Evolutionary conservation across 148 eudicot genomes (phyloP).

Genomic region (Silene uniflora): DNA sequence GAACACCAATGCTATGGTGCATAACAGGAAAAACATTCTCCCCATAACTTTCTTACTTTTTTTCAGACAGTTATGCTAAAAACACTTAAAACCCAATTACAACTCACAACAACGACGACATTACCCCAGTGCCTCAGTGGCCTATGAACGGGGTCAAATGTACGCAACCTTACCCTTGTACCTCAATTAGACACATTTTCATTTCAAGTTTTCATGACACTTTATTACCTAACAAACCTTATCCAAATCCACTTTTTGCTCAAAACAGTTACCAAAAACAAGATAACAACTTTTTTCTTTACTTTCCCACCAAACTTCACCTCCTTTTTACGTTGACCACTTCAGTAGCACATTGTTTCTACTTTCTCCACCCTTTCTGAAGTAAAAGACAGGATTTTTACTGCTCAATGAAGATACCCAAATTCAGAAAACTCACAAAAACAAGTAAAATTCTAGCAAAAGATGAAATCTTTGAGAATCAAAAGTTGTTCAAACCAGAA

Average conservation of each 20-base stretch:
- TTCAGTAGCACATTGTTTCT: background rate
- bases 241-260: background rate
- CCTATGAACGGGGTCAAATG: no score
- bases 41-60: constrained; percentile 29
- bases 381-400: constrained; percentile 20
- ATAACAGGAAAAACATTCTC: constrained; percentile 21
- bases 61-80: background rate
- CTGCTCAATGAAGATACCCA: constrained; percentile 20
- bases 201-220: constrained; percentile 3
- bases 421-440: constrained; percentile 15
- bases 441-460: constrained; percentile 19
- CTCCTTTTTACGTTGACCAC: no score
- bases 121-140: no score
- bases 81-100: background rate
- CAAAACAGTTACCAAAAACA: constrained; percentile 20
- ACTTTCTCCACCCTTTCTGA: background rate
- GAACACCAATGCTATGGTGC: constrained; percentile 46
- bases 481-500: constrained; percentile 22
- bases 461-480: constrained; percentile 13
- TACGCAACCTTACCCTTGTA: background rate
- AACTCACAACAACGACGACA: constrained; percentile 12
- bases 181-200: constrained; percentile 2
- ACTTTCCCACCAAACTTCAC: background rate
- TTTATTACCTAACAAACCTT: constrained; percentile 10
- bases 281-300: background rate